phyloP scores from a whole-genome alignment of 2,329 filamentous ascomycete species.

The Pseudogymnoascus sp. region DNA sequence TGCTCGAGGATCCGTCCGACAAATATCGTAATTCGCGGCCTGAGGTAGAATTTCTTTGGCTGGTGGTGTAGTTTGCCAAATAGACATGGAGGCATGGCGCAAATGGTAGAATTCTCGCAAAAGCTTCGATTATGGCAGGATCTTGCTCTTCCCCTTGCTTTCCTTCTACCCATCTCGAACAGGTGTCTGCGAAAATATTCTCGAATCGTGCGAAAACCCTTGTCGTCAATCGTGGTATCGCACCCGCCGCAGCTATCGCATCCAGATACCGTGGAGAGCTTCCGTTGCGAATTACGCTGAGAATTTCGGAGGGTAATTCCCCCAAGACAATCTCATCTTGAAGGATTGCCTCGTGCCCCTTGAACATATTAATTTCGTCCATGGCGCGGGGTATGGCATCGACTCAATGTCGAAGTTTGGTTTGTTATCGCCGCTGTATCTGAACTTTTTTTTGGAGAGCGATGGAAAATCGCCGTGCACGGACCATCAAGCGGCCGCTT shows the following conservation, averaged over 20 bases:
- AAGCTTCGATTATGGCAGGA: conserved; percentile 53
- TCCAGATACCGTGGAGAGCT: conserved; percentile 61
- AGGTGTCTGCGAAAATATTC: conserved; percentile 70
- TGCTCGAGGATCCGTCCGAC: conserved; percentile 22
- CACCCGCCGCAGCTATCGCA: conserved; percentile 59
- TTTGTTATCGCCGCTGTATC: conserved; percentile 9
- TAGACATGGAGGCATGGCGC: conserved; percentile 72
- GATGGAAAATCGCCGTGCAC: conserved; percentile 6
- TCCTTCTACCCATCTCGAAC: conserved; percentile 63
- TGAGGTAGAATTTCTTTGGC: conserved; percentile 23
- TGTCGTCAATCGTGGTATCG: conserved; percentile 63
- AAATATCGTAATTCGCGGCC: conserved; percentile 16
- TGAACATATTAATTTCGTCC: conserved; percentile 47
- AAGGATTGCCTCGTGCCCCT: conserved; percentile 48
- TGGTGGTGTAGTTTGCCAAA: conserved; percentile 43
- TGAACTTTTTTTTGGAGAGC: conserved; percentile 9
- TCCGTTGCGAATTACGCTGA: conserved; percentile 56
- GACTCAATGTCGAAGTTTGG: conserved; percentile 12
- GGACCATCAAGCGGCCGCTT: conserved; percentile 3
- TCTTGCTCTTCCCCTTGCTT: conserved; percentile 13
- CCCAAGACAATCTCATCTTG: conserved; percentile 45
- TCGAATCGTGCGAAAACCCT: conserved; percentile 68
- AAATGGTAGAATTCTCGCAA: conserved; percentile 74
- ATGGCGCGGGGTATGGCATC: conserved; percentile 31
- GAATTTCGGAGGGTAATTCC: conserved; percentile 62